Conservation (phyloP, 257 asterid genomes). For the Ajuga chamaepitys region DNA sequence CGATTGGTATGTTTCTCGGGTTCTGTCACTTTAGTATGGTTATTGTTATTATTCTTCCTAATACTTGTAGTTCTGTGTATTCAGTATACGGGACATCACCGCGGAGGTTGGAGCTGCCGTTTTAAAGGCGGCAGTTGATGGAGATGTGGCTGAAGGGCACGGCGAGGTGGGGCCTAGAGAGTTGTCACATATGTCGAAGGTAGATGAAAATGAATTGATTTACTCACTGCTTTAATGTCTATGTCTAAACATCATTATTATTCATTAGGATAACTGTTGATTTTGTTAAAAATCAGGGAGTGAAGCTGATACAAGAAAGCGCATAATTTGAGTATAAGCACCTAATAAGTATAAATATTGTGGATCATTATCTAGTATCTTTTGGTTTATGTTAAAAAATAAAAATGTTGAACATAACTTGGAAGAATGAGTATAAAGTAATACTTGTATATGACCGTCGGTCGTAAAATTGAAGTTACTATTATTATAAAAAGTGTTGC, state of each 20-base stretch:
- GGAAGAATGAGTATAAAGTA: no score
- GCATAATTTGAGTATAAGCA: no score
- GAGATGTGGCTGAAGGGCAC: slow-evolving; percentile 79
- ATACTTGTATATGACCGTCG: no score
- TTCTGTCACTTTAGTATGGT: neutral
- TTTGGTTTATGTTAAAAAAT: no score
- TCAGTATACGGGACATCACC: slow-evolving; percentile 87
- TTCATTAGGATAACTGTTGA: neutral
- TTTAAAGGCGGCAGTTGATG: slow-evolving; percentile 67
- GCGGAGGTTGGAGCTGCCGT: slow-evolving; percentile 98
- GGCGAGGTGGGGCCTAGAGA: slow-evolving; percentile 77
- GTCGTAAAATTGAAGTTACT: no score
- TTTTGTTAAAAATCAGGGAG: no score
- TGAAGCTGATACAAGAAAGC: no score
- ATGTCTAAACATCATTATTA: neutral
- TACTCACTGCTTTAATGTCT: no score
- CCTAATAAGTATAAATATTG: no score
- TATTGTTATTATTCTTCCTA: slow-evolving; percentile 3
- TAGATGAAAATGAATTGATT: slow-evolving; percentile 12
- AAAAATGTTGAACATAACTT: no score
- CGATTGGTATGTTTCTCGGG: slow-evolving; percentile 46
- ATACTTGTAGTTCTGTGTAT: slow-evolving; percentile 8
- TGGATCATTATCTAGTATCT: no score
- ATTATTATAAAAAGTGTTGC: no score
- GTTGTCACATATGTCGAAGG: slow-evolving; percentile 69